Base-by-base conservation (phyloP, 805 yeast species). In the Babjeviella inositovora region DNA sequence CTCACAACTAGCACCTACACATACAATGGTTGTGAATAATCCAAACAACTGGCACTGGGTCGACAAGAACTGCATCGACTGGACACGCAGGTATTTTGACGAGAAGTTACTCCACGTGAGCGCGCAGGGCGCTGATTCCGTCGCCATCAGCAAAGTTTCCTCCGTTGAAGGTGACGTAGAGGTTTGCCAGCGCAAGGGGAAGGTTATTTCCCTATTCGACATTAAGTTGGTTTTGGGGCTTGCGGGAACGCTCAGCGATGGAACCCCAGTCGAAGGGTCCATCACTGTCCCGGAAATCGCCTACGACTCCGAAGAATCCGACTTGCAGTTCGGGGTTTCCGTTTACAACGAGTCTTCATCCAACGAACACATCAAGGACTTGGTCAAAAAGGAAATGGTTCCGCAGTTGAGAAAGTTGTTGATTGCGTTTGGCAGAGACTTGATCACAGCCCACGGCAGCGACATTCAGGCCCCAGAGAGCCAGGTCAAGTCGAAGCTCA, bases 1-100 rank as follows among this genome's bases (percentile, higher is more conserved):
- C 18, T n/a, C n/a, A n/a, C n/a, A n/a, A n/a, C n/a, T n/a, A 11
- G 11, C 3, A 14, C 4, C n/a, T n/a, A n/a, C n/a, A 17, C 7
- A 5, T 7, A 38, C 25, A 18, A 87, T 87, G 96, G 96, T 80
- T 19, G 85, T 90, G 15, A 76, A 82, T 52, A 90, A 87, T 62
- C 97, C 97, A 18, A 90, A 90, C 50, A 87, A 87, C 55, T 87
- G 98, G 98, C 98, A 90, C 61, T 90, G 97, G 97, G 96, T 85
- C 32, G 96, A 87, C 53, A 87, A 87, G 50, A 90, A 90, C 58
- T 90, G 98, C 53, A 64, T 87, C 27, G 73, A 68, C 27, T 90
- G 98, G 98, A 63, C 95, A 8, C 69, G 69, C 30, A 59, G 63
- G 19, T 87, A 87, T 47, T 80, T 90, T 46, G 47, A 51, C 15